Conservation (phyloP, 2,329 filamentous ascomycete genomes). For the Verruconis gallopava region DNA sequence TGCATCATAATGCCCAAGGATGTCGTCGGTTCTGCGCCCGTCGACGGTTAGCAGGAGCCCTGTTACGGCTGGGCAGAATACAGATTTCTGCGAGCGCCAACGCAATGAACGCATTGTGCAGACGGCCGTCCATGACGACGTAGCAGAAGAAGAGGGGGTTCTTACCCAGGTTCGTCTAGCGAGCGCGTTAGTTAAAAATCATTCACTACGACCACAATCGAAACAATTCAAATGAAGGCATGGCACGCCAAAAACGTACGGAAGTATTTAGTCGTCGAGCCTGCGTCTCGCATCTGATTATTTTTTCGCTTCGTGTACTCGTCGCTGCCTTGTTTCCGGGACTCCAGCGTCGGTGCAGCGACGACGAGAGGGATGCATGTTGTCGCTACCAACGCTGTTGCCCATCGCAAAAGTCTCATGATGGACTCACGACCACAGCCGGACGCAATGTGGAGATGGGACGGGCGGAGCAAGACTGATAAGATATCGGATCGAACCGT, state of each 20-base stretch:
- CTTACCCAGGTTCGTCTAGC: conserved; percentile 11
- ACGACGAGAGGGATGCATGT: background rate
- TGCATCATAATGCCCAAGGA: conserved; percentile 59
- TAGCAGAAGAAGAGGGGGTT: background rate
- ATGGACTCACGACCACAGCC: no score
- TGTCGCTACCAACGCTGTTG: background rate
- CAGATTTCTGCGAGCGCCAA: no score
- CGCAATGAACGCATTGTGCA: no score
- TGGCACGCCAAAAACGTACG: conserved; percentile 16
- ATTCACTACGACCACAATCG: no score
- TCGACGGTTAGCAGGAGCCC: conserved; percentile 1
- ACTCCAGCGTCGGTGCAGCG: background rate
- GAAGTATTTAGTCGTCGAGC: conserved; percentile 23
- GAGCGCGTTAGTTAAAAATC: no score
- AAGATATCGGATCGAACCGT: no score
- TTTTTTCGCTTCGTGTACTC: conserved; percentile 1
- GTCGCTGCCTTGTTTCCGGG: background rate
- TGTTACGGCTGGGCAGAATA: no score
- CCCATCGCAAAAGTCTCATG: background rate
- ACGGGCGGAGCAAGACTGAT: no score
- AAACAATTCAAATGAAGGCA: background rate
- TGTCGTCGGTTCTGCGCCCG: conserved; percentile 34
- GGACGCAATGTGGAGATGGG: no score
- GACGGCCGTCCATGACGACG: background rate
- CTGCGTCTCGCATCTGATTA: conserved; percentile 1